phyloP scores from a whole-genome alignment of 2,329 filamentous ascomycete species.

The Fusarium goolgardi region DNA sequence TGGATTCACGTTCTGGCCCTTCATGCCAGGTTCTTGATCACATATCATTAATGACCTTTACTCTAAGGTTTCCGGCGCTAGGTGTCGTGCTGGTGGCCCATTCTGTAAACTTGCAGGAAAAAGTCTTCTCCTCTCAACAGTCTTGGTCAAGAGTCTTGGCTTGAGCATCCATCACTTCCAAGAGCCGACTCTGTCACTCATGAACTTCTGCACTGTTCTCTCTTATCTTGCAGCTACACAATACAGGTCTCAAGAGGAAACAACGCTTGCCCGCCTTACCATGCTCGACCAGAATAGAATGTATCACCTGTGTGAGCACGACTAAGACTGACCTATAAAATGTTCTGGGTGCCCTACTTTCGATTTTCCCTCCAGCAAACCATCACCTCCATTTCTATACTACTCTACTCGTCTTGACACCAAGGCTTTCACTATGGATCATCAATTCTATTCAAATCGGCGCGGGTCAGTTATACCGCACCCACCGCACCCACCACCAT shows the following conservation, averaged over 20 bases:
- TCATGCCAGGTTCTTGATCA: neutral
- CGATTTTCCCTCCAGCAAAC: too few species aligned
- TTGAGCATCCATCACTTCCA: neutral
- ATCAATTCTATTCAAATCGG: neutral
- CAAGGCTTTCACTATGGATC: neutral
- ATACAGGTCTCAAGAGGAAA: neutral
- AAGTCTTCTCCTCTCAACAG: neutral
- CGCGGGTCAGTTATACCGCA: neutral
- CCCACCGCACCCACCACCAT: constrained; percentile 3
- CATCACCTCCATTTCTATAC: neutral
- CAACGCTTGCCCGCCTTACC: constrained; percentile 12
- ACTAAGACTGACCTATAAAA: neutral
- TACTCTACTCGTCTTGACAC: neutral
- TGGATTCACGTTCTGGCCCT: neutral
- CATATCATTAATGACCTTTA: constrained; percentile 1
- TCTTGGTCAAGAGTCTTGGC: neutral
- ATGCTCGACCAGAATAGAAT: neutral
- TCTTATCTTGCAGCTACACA: neutral
- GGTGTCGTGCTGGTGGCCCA: too few species aligned
- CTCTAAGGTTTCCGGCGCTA: neutral
- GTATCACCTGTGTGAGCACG: neutral
- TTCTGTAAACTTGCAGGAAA: neutral
- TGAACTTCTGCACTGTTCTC: neutral
- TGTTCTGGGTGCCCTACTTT: neutral
- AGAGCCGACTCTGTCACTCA: neutral